Conservation (phyloP, 2,329 filamentous ascomycete genomes). For the Calonectria pauciramosa region DNA sequence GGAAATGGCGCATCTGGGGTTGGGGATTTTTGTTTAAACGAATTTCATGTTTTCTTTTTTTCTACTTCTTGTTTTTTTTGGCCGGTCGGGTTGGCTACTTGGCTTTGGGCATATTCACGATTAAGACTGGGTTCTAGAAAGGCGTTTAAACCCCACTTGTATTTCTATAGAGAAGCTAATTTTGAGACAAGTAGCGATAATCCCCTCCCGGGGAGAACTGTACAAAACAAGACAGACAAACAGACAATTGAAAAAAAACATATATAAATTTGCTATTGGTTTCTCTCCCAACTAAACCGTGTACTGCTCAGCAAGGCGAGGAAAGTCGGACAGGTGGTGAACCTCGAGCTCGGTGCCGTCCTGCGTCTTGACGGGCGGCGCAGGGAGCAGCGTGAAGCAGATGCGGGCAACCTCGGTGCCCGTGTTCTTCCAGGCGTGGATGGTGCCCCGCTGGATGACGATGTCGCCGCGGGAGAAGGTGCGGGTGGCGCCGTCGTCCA, state of each 20-base stretch:
- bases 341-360: constrained; percentile 36
- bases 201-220: background rate
- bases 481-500: constrained; percentile 35
- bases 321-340: constrained; percentile 39
- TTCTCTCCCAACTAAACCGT: too few relatives aligned
- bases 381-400: constrained; percentile 39
- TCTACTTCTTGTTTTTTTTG: background rate
- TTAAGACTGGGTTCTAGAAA: background rate
- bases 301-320: constrained; percentile 35
- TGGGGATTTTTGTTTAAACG: background rate
- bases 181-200: background rate
- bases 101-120: background rate
- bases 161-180: constrained; percentile 26
- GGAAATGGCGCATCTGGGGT: background rate
- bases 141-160: constrained; percentile 7
- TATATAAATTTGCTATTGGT: too few relatives aligned
- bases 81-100: background rate
- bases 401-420: constrained; percentile 36
- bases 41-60: background rate
- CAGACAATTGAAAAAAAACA: background rate
- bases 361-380: constrained; percentile 35
- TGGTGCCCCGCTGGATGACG: constrained; percentile 42
- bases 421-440: constrained; percentile 42
- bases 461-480: constrained; percentile 39
- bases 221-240: background rate